These are phyloP conservation scores for Effrenium voratum DNA, from an alignment of 73 alveolate species.

Conservation along the genomic window DNA sequence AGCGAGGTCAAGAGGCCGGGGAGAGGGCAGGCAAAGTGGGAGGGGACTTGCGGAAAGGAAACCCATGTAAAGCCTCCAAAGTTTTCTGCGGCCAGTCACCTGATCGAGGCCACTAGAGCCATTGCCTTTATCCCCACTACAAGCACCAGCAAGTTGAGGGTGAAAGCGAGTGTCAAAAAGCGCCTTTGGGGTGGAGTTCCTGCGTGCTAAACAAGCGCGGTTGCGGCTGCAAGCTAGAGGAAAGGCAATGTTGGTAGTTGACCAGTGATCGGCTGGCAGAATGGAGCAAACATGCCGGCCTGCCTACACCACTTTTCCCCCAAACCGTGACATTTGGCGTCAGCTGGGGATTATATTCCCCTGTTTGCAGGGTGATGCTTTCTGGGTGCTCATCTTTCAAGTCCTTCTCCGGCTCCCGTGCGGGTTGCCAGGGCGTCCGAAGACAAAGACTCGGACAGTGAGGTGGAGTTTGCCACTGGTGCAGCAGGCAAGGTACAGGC, in stretches of 20 bases:
- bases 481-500: slow-evolving; percentile 66
- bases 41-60: no score
- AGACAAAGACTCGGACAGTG: slow-evolving; percentile 64
- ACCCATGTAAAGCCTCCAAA: no score
- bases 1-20: slow-evolving; percentile 73
- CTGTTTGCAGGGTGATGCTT: not conserved
- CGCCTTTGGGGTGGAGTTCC: not conserved
- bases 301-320: not conserved
- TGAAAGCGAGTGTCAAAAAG: no score
- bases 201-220: not conserved
- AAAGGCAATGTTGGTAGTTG: not conserved
- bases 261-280: not conserved
- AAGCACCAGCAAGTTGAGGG: no score
- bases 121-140: no score
- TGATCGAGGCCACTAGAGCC: no score
- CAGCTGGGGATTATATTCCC: not conserved
- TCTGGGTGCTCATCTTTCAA: no score
- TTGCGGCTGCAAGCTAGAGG: not conserved
- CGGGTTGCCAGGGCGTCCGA: no score
- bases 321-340: not conserved
- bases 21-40: no score
- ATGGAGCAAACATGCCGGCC: not conserved
- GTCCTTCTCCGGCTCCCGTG: no score
- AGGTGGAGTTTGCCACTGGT: slow-evolving; percentile 51
- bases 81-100: no score